phyloP scores from a whole-genome alignment of 2,329 filamentous ascomycete species.

The Dothideomycetes sp. region DNA sequence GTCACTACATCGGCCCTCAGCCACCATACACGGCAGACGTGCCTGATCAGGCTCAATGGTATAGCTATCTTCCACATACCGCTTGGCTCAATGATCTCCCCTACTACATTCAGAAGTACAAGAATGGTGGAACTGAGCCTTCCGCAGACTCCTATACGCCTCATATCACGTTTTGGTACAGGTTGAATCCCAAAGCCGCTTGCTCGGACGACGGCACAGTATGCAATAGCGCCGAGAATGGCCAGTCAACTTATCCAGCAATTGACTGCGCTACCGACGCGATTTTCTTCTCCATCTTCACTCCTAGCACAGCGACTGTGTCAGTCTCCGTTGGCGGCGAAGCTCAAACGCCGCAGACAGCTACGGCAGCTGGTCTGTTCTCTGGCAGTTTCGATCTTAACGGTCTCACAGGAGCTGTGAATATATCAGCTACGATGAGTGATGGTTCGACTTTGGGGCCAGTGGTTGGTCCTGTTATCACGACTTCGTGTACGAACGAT shows the following conservation, averaged over 20 bases:
- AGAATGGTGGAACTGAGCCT: constrained; percentile 22
- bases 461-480: constrained; percentile 27
- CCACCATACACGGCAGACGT: not conserved
- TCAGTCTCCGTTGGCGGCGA: constrained; percentile 26
- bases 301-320: constrained; percentile 20
- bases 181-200: constrained; percentile 24
- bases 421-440: constrained; percentile 19
- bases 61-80: constrained; percentile 41
- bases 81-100: constrained; percentile 39
- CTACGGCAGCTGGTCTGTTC: constrained; percentile 12
- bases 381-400: constrained; percentile 22
- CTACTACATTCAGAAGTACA: constrained; percentile 41
- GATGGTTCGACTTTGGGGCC: constrained; percentile 18
- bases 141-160: constrained; percentile 20
- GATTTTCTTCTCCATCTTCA: constrained; percentile 32
- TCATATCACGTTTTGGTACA: constrained; percentile 34
- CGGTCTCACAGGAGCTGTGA: constrained; percentile 29
- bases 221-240: constrained; percentile 21
- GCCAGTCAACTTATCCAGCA: constrained; percentile 12
- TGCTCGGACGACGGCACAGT: constrained; percentile 29
- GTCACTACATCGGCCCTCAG: constrained; percentile 39
- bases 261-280: constrained; percentile 30
- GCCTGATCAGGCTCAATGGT: constrained; percentile 34
- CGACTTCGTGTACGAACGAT: constrained; percentile 13
- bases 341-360: constrained; percentile 15